phyloP scores from a whole-genome alignment of 768 basidiomycete genomes.

The Tulasnella sp. region DNA sequence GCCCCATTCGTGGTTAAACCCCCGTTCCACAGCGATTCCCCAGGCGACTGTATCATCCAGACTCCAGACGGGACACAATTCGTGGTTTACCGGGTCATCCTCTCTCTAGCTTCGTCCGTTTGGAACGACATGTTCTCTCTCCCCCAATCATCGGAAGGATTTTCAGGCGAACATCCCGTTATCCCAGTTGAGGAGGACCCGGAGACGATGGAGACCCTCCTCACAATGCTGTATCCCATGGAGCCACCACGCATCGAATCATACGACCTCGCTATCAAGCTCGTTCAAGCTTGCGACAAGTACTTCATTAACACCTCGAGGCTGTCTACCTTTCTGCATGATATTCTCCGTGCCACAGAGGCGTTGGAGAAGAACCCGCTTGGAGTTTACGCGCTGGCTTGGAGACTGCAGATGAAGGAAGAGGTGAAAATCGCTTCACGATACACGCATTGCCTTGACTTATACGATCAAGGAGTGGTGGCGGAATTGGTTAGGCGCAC shows the following conservation, averaged over 20 bases:
- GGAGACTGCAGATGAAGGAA: slow-evolving; percentile 1
- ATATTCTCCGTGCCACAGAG: background rate
- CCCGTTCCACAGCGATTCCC: slow-evolving; percentile 7
- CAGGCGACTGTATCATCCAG: slow-evolving; percentile 13
- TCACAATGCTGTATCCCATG: slow-evolving; percentile 9
- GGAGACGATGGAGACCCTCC: background rate
- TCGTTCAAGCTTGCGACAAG: slow-evolving; percentile 13
- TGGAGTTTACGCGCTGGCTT: slow-evolving; percentile 10
- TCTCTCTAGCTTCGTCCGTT: slow-evolving; percentile 8
- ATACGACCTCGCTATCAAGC: slow-evolving; percentile 10
- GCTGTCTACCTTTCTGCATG: background rate
- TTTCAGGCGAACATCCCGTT: background rate
- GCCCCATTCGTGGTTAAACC: background rate
- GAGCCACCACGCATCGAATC: background rate
- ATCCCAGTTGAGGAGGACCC: background rate
- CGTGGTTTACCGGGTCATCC: background rate
- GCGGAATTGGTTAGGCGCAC: background rate
- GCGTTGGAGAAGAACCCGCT: background rate
- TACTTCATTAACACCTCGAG: background rate
- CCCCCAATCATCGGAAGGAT: background rate
- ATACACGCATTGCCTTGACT: background rate
- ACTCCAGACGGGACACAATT: background rate
- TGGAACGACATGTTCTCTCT: slow-evolving; percentile 10
- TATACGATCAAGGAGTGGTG: background rate
- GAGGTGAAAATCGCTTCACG: slow-evolving; percentile 8